A percentile compares a stretch with the other conserved stretches of the same genome.
Conservation (phyloP, 176 grass and related monocot species). For the Microstegium vimineum region DNA sequence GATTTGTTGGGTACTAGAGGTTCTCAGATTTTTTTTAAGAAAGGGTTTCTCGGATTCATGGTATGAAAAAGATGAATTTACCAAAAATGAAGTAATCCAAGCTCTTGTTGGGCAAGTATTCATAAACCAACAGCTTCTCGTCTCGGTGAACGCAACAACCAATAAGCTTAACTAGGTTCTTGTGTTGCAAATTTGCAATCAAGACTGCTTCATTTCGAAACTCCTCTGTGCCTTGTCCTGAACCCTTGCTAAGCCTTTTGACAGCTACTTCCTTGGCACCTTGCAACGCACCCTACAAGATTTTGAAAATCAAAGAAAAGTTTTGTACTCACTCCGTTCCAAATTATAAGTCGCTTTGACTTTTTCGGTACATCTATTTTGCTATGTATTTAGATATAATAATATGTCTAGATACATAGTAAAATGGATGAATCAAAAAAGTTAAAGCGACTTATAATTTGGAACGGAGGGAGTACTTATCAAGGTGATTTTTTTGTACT, state of each 20-base stretch:
- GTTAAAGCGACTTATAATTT: no score
- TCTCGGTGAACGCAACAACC: neutral
- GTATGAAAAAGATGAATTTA: neutral
- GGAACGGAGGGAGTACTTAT: no score
- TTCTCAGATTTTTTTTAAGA: no score
- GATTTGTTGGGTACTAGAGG: no score
- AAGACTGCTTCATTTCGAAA: conserved; percentile 14
- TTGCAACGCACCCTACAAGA: conserved; percentile 9
- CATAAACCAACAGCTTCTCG: neutral
- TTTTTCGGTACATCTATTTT: no score
- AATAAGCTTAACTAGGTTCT: conserved; percentile 17
- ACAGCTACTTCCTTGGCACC: conserved; percentile 21
- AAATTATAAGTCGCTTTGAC: no score
- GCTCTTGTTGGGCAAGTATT: conserved; percentile 8
- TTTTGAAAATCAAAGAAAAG: neutral
- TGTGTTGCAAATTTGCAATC: conserved; percentile 10
- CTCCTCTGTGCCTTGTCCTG: conserved; percentile 19
- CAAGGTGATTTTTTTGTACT: neutral
- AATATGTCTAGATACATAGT: no score
- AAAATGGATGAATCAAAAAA: no score
- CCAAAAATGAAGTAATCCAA: neutral
- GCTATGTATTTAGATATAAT: no score
- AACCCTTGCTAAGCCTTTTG: conserved; percentile 1
- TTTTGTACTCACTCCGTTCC: no score
- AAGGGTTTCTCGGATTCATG: no score